phyloP scores from a whole-genome alignment of 306 rosid species.

The Arachis hypogaea region DNA sequence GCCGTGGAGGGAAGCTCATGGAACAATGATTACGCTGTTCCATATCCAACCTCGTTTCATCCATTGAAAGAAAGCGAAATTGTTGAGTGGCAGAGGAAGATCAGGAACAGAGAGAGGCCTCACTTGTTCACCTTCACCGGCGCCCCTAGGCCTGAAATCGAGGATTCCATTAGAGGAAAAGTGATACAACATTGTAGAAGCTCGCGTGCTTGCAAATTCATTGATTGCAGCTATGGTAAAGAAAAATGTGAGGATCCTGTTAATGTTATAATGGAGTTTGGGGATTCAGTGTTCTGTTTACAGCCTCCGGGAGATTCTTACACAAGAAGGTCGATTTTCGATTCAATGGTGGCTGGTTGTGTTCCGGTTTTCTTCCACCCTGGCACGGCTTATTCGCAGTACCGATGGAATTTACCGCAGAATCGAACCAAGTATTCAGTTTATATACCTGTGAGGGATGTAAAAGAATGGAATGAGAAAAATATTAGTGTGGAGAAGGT shows the following conservation, averaged over 20 bases:
- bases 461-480: conserved; percentile 59
- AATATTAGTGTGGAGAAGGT: conserved; percentile 53
- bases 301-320: conserved; percentile 91
- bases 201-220: conserved; percentile 56
- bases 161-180: conserved; percentile 59
- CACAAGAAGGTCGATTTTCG: conserved; percentile 85
- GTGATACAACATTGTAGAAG: conserved; percentile 66
- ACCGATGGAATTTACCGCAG: conserved; percentile 72
- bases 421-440: conserved; percentile 67
- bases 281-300: conserved; percentile 69
- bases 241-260: conserved; percentile 68
- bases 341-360: conserved; percentile 84
- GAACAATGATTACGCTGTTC: conserved; percentile 85
- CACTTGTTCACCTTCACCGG: conserved; percentile 73
- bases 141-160: conserved; percentile 75
- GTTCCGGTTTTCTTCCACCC: conserved; percentile 94
- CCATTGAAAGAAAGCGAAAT: conserved; percentile 52
- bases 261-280: conserved; percentile 62
- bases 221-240: conserved; percentile 63
- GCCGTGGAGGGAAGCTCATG: conserved; percentile 88
- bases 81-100: conserved; percentile 55
- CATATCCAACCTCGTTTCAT: conserved; percentile 82
- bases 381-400: conserved; percentile 85
- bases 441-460: conserved; percentile 71
- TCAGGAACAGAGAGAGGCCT: conserved; percentile 50